Percentiles rank a stretch among this genome's conserved stretches.
Evolutionary conservation across 2,329 filamentous ascomycete genomes (phyloP).

Genomic region (Fusarium sacchari): DNA sequence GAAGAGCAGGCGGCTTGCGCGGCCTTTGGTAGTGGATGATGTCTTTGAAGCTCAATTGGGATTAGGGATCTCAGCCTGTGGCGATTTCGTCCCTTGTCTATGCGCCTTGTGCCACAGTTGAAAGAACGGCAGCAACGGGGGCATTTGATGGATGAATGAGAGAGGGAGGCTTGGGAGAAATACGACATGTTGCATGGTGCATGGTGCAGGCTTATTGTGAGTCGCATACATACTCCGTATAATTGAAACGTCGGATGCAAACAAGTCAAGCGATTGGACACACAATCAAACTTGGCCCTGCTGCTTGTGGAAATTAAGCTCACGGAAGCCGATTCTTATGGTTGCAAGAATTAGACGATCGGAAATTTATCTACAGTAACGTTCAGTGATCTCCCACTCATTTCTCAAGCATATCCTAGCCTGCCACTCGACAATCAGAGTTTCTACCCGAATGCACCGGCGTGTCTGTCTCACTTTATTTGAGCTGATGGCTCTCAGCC

Average conservation of each 20-base stretch:
- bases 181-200: neutral
- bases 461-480: neutral
- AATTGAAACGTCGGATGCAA: neutral
- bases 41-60: conserved; percentile 24
- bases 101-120: neutral
- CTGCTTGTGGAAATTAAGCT: neutral
- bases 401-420: neutral
- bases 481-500: neutral
- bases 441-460: neutral
- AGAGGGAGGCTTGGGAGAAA: neutral
- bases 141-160: neutral
- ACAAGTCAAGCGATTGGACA: conserved; percentile 4
- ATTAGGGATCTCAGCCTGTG: conserved; percentile 10
- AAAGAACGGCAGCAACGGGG: neutral
- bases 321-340: neutral
- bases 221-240: too few species aligned
- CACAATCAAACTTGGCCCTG: neutral
- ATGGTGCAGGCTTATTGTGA: neutral
- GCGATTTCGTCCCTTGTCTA: neutral
- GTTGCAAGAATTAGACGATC: neutral
- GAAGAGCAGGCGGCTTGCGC: conserved; percentile 7
- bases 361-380: conserved; percentile 7
- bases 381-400: neutral
- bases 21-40: conserved; percentile 16
- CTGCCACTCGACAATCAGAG: neutral